phyloP scores from a whole-genome alignment of 2,329 filamentous ascomycete genomes.

The Trichoderma cornu-damae region DNA sequence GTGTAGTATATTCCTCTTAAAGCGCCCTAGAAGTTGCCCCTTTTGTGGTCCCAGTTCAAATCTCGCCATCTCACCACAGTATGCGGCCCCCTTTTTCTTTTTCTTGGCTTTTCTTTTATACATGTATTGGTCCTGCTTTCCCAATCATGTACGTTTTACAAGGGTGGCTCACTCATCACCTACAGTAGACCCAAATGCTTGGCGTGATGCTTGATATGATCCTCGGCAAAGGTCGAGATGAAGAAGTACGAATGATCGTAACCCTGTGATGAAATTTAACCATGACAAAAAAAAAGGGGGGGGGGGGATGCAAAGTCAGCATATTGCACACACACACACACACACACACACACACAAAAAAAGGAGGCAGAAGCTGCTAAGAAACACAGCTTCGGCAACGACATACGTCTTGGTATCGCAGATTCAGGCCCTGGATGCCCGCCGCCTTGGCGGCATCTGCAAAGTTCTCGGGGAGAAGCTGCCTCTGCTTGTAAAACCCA shows the following conservation, averaged over 20 bases:
- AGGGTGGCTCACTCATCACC: background rate
- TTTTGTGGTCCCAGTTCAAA: no score
- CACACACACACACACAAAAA: no score
- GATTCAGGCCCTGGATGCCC: conserved; percentile 64
- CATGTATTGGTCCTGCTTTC: no score
- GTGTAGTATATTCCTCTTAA: no score
- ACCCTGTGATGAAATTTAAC: conserved; percentile 43
- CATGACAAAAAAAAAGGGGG: no score
- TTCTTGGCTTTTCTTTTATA: background rate
- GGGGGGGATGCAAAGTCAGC: conserved; percentile 15
- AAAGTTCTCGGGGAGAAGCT: conserved; percentile 92
- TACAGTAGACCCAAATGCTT: conserved; percentile 60
- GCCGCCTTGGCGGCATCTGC: conserved; percentile 70
- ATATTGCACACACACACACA: background rate
- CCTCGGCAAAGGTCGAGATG: conserved; percentile 82
- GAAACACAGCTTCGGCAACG: background rate
- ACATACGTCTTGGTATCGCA: conserved; percentile 74
- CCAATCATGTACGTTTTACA: background rate
- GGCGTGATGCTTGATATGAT: conserved; percentile 87
- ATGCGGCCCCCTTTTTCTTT: background rate
- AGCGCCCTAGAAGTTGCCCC: no score
- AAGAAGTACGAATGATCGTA: conserved; percentile 99
- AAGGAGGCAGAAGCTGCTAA: no score
- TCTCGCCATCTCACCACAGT: background rate
- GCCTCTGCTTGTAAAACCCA: conserved; percentile 92